Conservation (phyloP, 192 early-diverging fungal species). For the Lunasporangiospora selenospora region DNA sequence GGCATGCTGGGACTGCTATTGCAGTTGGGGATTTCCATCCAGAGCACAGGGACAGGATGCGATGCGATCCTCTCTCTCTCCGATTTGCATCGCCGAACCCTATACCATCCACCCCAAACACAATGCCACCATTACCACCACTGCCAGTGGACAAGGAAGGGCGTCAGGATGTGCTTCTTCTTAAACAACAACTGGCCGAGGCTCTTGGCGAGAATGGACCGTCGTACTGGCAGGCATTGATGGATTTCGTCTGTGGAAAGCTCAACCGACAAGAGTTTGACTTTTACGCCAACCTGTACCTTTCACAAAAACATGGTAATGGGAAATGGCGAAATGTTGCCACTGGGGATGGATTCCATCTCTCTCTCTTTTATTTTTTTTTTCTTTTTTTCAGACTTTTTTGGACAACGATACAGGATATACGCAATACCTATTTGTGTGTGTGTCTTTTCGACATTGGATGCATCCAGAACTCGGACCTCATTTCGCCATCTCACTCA, state of each 20-base stretch:
- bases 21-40: no score
- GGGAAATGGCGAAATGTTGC: no score
- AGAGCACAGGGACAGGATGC: no score
- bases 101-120: no score
- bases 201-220: conserved; percentile 79
- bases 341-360: no score
- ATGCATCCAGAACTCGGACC: conserved; percentile 1
- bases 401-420: no score
- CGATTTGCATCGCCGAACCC: no score
- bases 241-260: conserved; percentile 78
- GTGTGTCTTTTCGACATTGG: no score
- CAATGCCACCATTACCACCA: background rate
- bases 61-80: no score
- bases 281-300: conserved; percentile 78
- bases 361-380: background rate
- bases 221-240: conserved; percentile 74
- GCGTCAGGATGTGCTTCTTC: conserved; percentile 54
- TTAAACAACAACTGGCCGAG: conserved; percentile 78
- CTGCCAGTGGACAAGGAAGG: conserved; percentile 50
- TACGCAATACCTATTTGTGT: no score
- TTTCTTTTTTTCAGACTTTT: background rate
- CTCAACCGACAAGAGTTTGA: conserved; percentile 82
- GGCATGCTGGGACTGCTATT: no score
- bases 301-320: conserved; percentile 56
- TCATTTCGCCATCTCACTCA: background rate